These are phyloP conservation scores for Eudorina sp. DNA, from an alignment of 139 green algal genomes.

Conservation along the genomic window DNA sequence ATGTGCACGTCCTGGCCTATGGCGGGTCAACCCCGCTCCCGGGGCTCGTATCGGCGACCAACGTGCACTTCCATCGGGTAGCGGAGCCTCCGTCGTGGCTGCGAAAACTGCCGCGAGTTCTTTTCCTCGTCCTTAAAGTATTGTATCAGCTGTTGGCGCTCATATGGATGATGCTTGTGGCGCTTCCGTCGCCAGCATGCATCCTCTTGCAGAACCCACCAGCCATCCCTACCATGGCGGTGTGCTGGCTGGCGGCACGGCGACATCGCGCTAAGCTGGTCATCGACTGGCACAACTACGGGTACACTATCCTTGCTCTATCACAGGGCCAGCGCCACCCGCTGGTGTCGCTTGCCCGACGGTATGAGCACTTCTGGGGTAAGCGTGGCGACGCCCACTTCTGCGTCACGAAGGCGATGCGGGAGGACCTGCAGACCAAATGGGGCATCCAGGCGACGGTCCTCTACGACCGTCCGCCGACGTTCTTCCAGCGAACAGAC, in stretches of 20 bases:
- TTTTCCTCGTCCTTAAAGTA: constrained; percentile 80
- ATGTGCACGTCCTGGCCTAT: constrained; percentile 80
- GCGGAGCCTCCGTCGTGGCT: constrained; percentile 45
- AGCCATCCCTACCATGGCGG: constrained; percentile 87
- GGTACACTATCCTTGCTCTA: constrained; percentile 90
- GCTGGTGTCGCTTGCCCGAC: constrained; percentile 57
- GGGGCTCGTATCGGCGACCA: constrained; percentile 53
- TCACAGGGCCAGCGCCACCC: constrained; percentile 66
- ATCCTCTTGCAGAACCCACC: constrained; percentile 93
- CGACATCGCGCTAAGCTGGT: constrained; percentile 79
- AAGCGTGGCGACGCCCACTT: constrained; percentile 62
- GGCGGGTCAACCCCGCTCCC: constrained; percentile 64
- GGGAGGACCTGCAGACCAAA: constrained; percentile 72
- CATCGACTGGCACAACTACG: constrained; percentile 98
- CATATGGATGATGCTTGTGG: constrained; percentile 73
- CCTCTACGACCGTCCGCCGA: constrained; percentile 90
- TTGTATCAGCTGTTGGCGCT: constrained; percentile 74
- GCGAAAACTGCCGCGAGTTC: constrained; percentile 62
- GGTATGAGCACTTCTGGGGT: constrained; percentile 79
- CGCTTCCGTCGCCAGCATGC: constrained; percentile 62
- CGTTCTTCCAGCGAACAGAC: constrained; percentile 76
- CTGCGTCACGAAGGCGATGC: constrained; percentile 93
- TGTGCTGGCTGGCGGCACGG: constrained; percentile 78
- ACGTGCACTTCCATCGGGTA: constrained; percentile 59
- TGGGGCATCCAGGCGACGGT: constrained; percentile 87